Base-by-base conservation (phyloP, 768 basidiomycete species). In the Kwoniella sp. region DNA sequence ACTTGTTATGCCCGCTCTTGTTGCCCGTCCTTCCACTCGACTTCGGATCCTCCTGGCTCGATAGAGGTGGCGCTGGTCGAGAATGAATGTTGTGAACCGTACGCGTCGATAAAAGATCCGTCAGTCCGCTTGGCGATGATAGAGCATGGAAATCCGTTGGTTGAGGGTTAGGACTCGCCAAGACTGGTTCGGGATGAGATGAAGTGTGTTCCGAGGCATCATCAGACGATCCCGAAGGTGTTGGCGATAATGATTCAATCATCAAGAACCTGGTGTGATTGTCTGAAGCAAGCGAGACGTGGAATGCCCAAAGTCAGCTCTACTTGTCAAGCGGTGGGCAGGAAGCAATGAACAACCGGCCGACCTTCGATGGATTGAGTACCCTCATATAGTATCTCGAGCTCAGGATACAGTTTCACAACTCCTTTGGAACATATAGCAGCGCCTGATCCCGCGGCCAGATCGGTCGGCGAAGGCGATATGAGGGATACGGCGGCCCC, bases 241-340 rank as follows among this genome's bases (percentile, higher is more conserved):
- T 5, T 6, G 5, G 33, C 7, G 33, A 33, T 33, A 5, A 3
- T 13, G n/a, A 30, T 30, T 64, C 19, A 60, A 64, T 10, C 75
- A 79, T 61, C 29, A 79, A n/a, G 64, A 79, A 79, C 8, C 78
- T 66, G 13, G 78, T 79, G 57, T 59, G 75, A 47, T 79, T 79
- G 52, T 70, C 78, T 79, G 30, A 13, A 8, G n/a, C n/a, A n/a
- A n/a, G n/a, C 13, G 37, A 15, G 3, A 46, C n/a, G 10, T 9
- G 21, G 33, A 58, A 37, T 29, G 33, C 2, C 48, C 0, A 40
- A 9, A 44, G 40, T 44, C 40, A 21, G 15, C 19, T 7, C 9
- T 22, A 13, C 33, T 33, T 6, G 33, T 5, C 33, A 6, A 13
- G 13, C 5, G 33, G 13, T 5, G 7, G 33, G 33, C 33, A 33